Base-by-base conservation (phyloP, 176 grass and related monocot species). In the Triticum dicoccoides region DNA sequence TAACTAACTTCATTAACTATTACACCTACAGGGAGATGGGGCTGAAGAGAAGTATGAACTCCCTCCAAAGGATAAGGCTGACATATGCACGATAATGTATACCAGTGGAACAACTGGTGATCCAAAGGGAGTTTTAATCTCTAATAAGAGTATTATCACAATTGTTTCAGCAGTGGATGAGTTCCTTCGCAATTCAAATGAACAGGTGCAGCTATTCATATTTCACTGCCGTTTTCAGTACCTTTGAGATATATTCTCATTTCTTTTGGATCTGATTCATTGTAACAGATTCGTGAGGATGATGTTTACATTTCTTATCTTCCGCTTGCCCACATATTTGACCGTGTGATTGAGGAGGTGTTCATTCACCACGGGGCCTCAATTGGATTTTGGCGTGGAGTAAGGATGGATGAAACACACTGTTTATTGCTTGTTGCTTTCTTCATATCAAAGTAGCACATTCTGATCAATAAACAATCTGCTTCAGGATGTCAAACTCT, bases 41-140 rank as follows among this genome's bases (percentile, higher is more conserved):
- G 75, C 25, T 86, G 85, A 93, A 87, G 78, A 89, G 65, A 82
- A 95, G 12, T 95, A 83, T 87, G 96, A 95, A 87, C 88, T 98
- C 56, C 93, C 93, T 77, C 68, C 18, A 14, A 98, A 95, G 79
- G 79, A 88, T 66, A 98, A 93, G 79, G 76, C 89, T 37, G 91
- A 98, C 58, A 95, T 92, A 75, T 98, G 93, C 70, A 98, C 95
- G 27, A 98, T 98, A 81, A 98, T 98, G 95, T 98, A 98, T 79
- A 98, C 95, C 2, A 98, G 95, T 93, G 95, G 95, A 65, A 98
- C 95, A 70, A 98, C 95, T 34, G 95, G 95, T 90, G 93, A 98
- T 74, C 96, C 96, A 9, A 98, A 95, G 81, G 93, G 96, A 44
- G 96, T 98, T 79, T 15, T 98, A 78, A 95, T 98, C 73, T 92